phyloP scores from a whole-genome alignment of 306 rosid species.

The Luffa acutangula region DNA sequence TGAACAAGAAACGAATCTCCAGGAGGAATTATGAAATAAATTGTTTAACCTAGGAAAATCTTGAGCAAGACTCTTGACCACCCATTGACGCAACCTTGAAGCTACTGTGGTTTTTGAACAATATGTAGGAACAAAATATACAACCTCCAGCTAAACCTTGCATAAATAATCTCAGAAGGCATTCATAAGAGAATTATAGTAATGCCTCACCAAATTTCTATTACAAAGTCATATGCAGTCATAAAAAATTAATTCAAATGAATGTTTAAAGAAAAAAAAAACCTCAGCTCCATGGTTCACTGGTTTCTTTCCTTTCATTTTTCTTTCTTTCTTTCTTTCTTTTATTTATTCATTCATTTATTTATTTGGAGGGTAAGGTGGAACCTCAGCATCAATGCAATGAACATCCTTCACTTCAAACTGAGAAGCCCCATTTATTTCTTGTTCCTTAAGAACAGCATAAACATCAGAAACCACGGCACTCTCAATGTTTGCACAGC shows the following conservation, averaged over 20 bases:
- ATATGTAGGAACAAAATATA: neutral
- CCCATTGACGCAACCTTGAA: neutral
- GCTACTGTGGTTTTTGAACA: neutral
- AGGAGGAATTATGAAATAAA: neutral
- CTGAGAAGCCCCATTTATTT: conserved; percentile 44
- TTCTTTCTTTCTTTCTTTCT: neutral
- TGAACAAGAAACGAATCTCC: neutral
- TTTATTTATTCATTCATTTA: neutral
- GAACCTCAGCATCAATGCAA: conserved; percentile 85
- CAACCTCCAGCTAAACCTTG: neutral
- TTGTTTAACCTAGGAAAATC: neutral
- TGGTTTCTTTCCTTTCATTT: neutral
- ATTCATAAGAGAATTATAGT: neutral
- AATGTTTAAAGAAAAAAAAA: neutral
- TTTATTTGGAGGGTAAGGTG: neutral
- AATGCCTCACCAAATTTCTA: neutral
- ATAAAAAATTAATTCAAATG: neutral
- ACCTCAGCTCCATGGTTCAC: neutral
- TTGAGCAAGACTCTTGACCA: neutral
- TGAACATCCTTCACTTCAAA: conserved; percentile 80
- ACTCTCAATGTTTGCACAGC: conserved; percentile 44
- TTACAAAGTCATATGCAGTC: neutral
- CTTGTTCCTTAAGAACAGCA: conserved; percentile 51
- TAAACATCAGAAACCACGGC: conserved; percentile 44
- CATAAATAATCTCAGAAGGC: neutral